These are phyloP conservation scores for Acer negundo DNA, from an alignment of 345 rosid genomes.

Conservation along the genomic window DNA sequence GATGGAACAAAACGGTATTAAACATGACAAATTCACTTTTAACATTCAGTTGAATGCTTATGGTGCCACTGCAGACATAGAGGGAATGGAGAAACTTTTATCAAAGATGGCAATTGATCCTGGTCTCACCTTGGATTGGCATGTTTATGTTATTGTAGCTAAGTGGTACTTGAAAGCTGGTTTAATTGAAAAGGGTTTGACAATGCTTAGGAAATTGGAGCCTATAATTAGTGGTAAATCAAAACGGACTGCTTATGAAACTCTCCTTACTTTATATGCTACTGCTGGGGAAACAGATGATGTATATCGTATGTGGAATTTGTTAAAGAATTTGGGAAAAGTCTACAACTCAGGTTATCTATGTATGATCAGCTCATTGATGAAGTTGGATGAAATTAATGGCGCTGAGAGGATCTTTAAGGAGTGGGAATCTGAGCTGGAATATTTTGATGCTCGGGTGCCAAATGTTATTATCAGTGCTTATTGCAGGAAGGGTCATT, in stretches of 20 bases:
- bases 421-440: conserved; percentile 54
- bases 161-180: conserved; percentile 55
- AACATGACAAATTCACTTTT: conserved; percentile 35
- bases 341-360: conserved; percentile 45
- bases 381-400: conserved; percentile 52
- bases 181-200: conserved; percentile 37
- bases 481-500: conserved; percentile 49
- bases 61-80: conserved; percentile 39
- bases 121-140: conserved; percentile 40
- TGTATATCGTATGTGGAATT: conserved; percentile 57
- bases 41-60: conserved; percentile 57
- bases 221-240: conserved; percentile 17
- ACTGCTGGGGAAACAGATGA: conserved; percentile 47
- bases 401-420: conserved; percentile 54
- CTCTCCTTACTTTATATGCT: conserved; percentile 50
- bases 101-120: conserved; percentile 48
- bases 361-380: conserved; percentile 50
- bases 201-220: conserved; percentile 53
- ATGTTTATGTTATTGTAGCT: conserved; percentile 42
- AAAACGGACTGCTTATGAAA: conserved; percentile 35
- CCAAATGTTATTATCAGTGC: conserved; percentile 48
- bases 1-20: conserved; percentile 52
- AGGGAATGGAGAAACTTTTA: conserved; percentile 58
- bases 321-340: conserved; percentile 40
- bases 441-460: conserved; percentile 42